Percentiles rank a stretch among this genome's conserved stretches.
Evolutionary conservation across 768 basidiomycete species (phyloP).

Genomic region (Russula sp.): DNA sequence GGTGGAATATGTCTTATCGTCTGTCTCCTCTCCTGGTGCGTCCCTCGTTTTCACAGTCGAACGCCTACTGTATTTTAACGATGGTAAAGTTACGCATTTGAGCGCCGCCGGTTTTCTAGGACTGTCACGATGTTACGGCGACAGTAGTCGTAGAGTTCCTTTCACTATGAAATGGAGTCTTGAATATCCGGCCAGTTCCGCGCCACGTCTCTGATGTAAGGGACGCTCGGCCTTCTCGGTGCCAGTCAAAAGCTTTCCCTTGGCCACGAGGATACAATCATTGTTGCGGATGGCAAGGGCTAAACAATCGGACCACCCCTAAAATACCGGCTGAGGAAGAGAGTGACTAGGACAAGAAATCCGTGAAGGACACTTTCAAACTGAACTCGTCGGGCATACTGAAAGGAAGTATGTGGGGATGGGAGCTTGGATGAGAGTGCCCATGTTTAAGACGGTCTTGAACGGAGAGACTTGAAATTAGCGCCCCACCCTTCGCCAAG

Average conservation of each 20-base stretch:
- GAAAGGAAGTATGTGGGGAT: no score
- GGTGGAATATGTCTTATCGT: slow-evolving; percentile 32
- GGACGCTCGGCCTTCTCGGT: neutral
- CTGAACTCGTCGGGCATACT: no score
- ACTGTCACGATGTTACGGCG: slow-evolving; percentile 6
- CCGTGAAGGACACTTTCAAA: no score
- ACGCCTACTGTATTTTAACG: neutral
- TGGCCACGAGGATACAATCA: neutral
- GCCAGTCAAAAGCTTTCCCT: neutral
- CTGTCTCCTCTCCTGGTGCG: slow-evolving; percentile 18
- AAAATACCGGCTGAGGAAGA: no score
- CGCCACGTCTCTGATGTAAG: neutral
- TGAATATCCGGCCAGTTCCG: slow-evolving; percentile 5
- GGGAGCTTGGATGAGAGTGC: no score
- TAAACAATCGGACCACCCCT: no score
- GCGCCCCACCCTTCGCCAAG: no score
- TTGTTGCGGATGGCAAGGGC: no score
- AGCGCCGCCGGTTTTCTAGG: slow-evolving; percentile 12
- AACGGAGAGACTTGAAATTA: no score
- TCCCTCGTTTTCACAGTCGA: neutral
- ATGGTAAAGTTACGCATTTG: slow-evolving; percentile 1
- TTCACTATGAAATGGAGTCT: neutral
- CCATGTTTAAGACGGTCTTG: no score
- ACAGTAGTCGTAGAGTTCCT: neutral
- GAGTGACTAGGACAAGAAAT: no score